A percentile compares a stretch with the other conserved stretches of the same genome.
These are phyloP conservation scores for Sordaria brevicollis DNA, from an alignment of 495 filamentous ascomycete genomes.

Conservation along the genomic window DNA sequence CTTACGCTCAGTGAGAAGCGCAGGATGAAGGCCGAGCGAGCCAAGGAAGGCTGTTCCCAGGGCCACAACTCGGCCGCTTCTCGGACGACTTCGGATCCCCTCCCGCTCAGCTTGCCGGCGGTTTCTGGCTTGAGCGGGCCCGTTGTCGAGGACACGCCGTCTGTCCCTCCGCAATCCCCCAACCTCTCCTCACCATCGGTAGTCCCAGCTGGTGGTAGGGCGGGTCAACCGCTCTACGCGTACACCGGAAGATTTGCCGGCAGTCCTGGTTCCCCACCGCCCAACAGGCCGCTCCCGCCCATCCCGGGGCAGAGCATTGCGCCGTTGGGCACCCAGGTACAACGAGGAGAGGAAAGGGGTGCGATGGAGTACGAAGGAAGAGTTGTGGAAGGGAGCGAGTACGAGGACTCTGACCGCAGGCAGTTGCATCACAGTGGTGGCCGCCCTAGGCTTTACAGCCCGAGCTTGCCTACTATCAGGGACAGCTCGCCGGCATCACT, in stretches of 20 bases:
- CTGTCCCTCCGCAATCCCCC: neutral
- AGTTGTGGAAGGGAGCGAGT: neutral
- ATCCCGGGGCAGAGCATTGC: neutral
- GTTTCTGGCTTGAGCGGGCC: neutral
- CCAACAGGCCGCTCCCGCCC: neutral
- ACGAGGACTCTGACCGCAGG: neutral
- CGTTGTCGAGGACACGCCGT: neutral
- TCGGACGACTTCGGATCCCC: neutral
- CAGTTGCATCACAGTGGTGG: neutral
- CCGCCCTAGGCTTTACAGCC: neutral
- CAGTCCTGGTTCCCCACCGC: neutral
- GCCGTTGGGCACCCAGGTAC: neutral
- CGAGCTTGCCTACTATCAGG: neutral
- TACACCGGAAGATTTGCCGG: neutral
- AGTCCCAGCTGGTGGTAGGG: neutral
- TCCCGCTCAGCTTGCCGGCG: neutral
- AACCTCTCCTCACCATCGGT: neutral
- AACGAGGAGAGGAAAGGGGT: neutral
- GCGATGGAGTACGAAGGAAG: neutral
- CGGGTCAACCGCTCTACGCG: neutral
- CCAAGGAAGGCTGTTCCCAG: neutral
- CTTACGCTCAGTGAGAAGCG: neutral
- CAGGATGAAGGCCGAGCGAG: neutral
- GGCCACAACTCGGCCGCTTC: neutral
- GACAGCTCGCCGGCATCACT: neutral